phyloP scores from a whole-genome alignment of 1,139 yeast genomes.

The Tardiomyces blankii region DNA sequence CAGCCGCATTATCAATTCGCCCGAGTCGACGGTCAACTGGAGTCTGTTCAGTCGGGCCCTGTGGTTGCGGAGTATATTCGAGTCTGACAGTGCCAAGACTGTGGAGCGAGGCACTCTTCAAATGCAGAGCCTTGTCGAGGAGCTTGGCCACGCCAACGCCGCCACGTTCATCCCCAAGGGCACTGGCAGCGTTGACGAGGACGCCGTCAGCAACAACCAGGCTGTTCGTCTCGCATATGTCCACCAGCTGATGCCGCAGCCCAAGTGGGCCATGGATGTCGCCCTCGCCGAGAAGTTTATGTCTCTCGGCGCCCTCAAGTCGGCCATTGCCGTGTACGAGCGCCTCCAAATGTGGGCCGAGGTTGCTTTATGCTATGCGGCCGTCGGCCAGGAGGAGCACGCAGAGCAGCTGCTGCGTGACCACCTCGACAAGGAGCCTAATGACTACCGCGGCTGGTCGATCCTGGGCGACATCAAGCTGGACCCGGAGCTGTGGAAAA shows the following conservation, averaged over 20 bases:
- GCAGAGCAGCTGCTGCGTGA: slow-evolving; percentile 51
- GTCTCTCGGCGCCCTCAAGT: slow-evolving; percentile 73
- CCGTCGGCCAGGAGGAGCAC: slow-evolving; percentile 61
- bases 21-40: slow-evolving; percentile 52
- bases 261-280: slow-evolving; percentile 80
- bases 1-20: slow-evolving; percentile 52
- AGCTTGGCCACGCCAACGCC: slow-evolving; percentile 54
- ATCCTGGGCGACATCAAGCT: slow-evolving; percentile 78
- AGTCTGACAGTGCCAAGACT: slow-evolving; percentile 71
- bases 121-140: slow-evolving; percentile 87
- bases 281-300: slow-evolving; percentile 78
- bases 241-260: slow-evolving; percentile 65
- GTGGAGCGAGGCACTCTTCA: slow-evolving; percentile 91
- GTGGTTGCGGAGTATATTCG: slow-evolving; percentile 84
- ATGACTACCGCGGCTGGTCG: slow-evolving; percentile 63
- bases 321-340: slow-evolving; percentile 86
- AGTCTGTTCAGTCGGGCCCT: slow-evolving; percentile 69
- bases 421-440: slow-evolving; percentile 47
- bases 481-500: slow-evolving; percentile 69
- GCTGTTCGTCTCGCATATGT: slow-evolving; percentile 54
- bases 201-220: slow-evolving; percentile 12
- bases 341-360: slow-evolving; percentile 69
- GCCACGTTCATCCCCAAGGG: slow-evolving; percentile 49
- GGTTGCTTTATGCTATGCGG: slow-evolving; percentile 84
- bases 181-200: slow-evolving; percentile 23